A percentile compares a stretch with the other conserved stretches of the same genome.
phyloP scores from a whole-genome alignment of 305 asterid species.

The Ruellia speciosa region DNA sequence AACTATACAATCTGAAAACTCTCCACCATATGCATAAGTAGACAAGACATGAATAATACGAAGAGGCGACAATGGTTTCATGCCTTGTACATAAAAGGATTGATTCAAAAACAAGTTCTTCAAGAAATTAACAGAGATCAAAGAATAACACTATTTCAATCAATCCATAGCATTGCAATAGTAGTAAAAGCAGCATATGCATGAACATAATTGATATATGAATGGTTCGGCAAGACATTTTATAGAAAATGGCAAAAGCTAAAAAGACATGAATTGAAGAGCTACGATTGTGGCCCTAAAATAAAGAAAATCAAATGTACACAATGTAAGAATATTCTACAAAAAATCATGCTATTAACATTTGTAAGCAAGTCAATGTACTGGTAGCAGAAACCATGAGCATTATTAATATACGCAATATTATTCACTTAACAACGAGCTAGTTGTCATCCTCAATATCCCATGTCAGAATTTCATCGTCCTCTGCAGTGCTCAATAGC shows the following conservation, averaged over 20 bases:
- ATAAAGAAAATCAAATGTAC: constrained; percentile 11
- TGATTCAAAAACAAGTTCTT: too few species aligned
- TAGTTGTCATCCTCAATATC: constrained; percentile 56
- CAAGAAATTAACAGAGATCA: too few species aligned
- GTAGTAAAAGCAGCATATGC: background rate
- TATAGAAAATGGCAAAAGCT: too few species aligned
- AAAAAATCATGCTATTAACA: constrained; percentile 20
- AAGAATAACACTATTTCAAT: too few species aligned
- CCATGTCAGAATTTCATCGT: constrained; percentile 73
- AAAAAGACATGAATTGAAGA: too few species aligned
- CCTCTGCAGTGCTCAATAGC: constrained; percentile 42
- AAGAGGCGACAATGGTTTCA: too few species aligned
- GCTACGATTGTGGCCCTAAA: constrained; percentile 11
- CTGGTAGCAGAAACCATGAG: constrained; percentile 7
- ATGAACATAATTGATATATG: too few species aligned
- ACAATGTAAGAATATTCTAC: constrained; percentile 10
- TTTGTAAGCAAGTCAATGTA: constrained; percentile 12
- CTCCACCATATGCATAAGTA: too few species aligned
- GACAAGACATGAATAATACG: too few species aligned
- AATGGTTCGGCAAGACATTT: too few species aligned
- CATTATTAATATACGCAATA: background rate
- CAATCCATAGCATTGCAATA: background rate
- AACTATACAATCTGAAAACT: background rate
- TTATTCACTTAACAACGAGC: constrained; percentile 31
- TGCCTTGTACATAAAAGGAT: too few species aligned